phyloP scores from a whole-genome alignment of 257 asterid species.

The Coffea eugenioides region DNA sequence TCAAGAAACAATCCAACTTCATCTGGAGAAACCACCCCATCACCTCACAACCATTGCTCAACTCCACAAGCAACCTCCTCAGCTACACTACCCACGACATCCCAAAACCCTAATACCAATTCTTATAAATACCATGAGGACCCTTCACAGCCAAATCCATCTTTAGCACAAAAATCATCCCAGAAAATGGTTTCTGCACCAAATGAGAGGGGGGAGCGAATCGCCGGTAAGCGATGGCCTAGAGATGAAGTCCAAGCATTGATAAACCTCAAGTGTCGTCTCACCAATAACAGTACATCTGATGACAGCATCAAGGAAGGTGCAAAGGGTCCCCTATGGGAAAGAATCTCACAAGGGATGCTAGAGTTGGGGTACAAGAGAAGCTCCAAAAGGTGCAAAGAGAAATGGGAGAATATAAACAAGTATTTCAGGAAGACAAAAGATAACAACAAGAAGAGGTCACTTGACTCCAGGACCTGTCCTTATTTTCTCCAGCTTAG shows the following conservation, averaged over 20 bases:
- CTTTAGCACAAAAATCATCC: constrained; percentile 1
- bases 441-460: constrained; percentile 74
- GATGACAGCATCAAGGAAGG: constrained; percentile 17
- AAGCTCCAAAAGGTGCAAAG: constrained; percentile 76
- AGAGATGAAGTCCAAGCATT: constrained; percentile 71
- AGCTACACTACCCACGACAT: constrained; percentile 4
- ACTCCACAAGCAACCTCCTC: constrained; percentile 2
- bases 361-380: constrained; percentile 66
- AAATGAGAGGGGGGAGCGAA: constrained; percentile 17
- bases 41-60: constrained; percentile 30
- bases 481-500: constrained; percentile 75
- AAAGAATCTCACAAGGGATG: constrained; percentile 75
- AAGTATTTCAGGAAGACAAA: constrained; percentile 79
- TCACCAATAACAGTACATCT: constrained; percentile 7
- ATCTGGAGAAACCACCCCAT: constrained; percentile 19
- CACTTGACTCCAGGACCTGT: constrained; percentile 73
- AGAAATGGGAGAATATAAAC: constrained; percentile 92
- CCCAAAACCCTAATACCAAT: constrained; percentile 20
- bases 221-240: constrained; percentile 68
- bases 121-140: constrained; percentile 4
- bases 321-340: constrained; percentile 74
- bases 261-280: constrained; percentile 60
- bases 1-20: constrained; percentile 9
- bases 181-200: neutral
- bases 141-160: constrained; percentile 3